Conservation (phyloP, 2,329 filamentous ascomycete genomes). For the Cytospora chrysosperma region DNA sequence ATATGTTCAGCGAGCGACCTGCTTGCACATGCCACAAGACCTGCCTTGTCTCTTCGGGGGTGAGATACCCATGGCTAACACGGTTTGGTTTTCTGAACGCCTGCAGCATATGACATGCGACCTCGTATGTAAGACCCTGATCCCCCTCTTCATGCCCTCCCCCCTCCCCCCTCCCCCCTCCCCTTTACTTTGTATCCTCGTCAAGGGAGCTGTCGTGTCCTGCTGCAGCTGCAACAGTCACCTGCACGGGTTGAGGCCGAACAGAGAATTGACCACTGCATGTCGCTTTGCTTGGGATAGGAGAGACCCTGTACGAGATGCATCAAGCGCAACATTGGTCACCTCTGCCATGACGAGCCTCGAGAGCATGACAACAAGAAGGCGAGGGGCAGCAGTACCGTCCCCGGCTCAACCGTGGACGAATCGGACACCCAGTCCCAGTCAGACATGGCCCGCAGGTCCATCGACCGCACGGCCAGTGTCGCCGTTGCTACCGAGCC, state of each 20-base stretch:
- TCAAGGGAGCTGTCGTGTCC: slow-evolving; percentile 28
- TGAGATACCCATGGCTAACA: slow-evolving; percentile 45
- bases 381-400: slow-evolving; percentile 64
- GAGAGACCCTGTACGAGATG: slow-evolving; percentile 96
- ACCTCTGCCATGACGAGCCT: slow-evolving; percentile 96
- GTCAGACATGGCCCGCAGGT: slow-evolving; percentile 52
- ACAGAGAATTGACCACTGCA: slow-evolving; percentile 36
- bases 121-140: slow-evolving; percentile 63
- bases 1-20: not conserved
- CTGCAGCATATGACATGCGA: slow-evolving; percentile 87
- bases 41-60: not conserved
- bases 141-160: slow-evolving; percentile 27
- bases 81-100: slow-evolving; percentile 36
- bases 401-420: slow-evolving; percentile 53
- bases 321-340: slow-evolving; percentile 97
- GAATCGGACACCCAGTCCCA: slow-evolving; percentile 52
- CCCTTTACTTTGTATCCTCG: slow-evolving; percentile 30
- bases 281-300: slow-evolving; percentile 46
- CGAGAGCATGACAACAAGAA: slow-evolving; percentile 82
- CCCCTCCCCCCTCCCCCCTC: slow-evolving; percentile 23
- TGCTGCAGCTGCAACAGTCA: slow-evolving; percentile 28
- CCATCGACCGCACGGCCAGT: slow-evolving; percentile 48
- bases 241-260: slow-evolving; percentile 30
- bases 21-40: slow-evolving; percentile 19
- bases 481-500: slow-evolving; percentile 37